Conservation (phyloP, 1,139 yeast genomes). For the Saccharomyces hybrid region DNA sequence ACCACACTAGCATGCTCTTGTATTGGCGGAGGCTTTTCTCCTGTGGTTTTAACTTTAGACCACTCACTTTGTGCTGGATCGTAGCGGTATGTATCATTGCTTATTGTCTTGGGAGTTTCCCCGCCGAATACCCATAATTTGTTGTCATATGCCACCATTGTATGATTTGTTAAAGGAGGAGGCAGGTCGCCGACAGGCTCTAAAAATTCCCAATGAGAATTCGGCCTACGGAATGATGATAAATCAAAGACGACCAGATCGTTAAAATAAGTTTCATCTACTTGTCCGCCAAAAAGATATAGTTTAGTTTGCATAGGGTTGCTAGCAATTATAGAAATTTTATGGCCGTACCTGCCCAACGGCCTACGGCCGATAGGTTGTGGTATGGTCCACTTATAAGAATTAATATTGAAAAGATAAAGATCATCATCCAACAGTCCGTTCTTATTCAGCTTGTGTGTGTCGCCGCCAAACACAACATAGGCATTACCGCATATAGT, state of each 20-base stretch:
- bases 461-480: constrained; percentile 94
- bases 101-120: constrained; percentile 59
- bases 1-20: constrained; percentile 83
- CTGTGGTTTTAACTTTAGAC: constrained; percentile 42
- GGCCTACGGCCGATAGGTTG: constrained; percentile 78
- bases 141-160: constrained; percentile 74
- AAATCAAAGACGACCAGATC: constrained; percentile 84
- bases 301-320: constrained; percentile 63
- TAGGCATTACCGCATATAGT: constrained; percentile 92
- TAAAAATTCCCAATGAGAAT: constrained; percentile 72
- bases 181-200: constrained; percentile 50
- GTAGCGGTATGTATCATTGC: constrained; percentile 74
- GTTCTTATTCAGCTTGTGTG: constrained; percentile 69
- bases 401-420: constrained; percentile 82
- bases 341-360: constrained; percentile 89
- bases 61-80: constrained; percentile 65
- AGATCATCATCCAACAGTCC: constrained; percentile 82
- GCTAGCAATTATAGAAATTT: constrained; percentile 52
- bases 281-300: constrained; percentile 90
- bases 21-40: constrained; percentile 71
- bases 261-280: constrained; percentile 78
- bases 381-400: constrained; percentile 86
- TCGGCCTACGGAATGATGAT: constrained; percentile 76
- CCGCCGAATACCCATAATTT: constrained; percentile 92
- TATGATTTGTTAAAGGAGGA: constrained; percentile 90